Evolutionary conservation across 352 stramenopile species (phyloP).

Genomic region (Phytopythium kandeliae): DNA sequence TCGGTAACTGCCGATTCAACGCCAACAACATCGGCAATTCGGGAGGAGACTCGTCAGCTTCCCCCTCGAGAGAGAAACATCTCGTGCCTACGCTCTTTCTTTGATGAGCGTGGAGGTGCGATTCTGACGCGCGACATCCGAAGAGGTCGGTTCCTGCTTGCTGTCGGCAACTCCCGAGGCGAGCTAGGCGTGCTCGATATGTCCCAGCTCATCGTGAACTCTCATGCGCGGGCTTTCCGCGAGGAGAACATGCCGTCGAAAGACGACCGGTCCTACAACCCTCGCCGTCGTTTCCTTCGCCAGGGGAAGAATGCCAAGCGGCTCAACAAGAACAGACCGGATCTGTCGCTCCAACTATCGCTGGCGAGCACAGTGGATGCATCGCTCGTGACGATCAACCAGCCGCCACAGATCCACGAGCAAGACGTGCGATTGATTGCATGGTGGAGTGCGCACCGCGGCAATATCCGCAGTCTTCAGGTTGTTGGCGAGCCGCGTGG

Average conservation of each 20-base stretch:
- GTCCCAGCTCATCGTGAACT: constrained; percentile 34
- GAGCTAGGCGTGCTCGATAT: constrained; percentile 50
- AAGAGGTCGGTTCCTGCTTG: constrained; percentile 37
- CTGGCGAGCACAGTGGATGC: neutral
- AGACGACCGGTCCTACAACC: constrained; percentile 63
- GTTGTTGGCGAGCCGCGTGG: constrained; percentile 54
- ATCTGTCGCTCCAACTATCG: neutral
- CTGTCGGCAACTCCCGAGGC: constrained; percentile 32
- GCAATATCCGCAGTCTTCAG: constrained; percentile 40
- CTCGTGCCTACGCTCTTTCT: constrained; percentile 48
- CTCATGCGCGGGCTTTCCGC: constrained; percentile 38
- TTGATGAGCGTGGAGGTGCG: constrained; percentile 57
- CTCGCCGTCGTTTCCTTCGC: constrained; percentile 54
- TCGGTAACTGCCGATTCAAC: too few species aligned
- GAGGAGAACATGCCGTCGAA: constrained; percentile 52
- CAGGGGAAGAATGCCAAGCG: constrained; percentile 61
- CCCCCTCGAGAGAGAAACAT: constrained; percentile 11
- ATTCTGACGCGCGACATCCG: constrained; percentile 40
- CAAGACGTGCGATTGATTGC: constrained; percentile 32
- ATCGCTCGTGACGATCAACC: neutral
- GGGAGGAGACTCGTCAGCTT: neutral
- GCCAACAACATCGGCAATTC: neutral
- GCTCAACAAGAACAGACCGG: constrained; percentile 28
- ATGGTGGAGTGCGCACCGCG: constrained; percentile 49
- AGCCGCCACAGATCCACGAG: constrained; percentile 14